Evolutionary conservation across 129 eudicot species (phyloP).

Genomic region (Flaveria robusta): DNA sequence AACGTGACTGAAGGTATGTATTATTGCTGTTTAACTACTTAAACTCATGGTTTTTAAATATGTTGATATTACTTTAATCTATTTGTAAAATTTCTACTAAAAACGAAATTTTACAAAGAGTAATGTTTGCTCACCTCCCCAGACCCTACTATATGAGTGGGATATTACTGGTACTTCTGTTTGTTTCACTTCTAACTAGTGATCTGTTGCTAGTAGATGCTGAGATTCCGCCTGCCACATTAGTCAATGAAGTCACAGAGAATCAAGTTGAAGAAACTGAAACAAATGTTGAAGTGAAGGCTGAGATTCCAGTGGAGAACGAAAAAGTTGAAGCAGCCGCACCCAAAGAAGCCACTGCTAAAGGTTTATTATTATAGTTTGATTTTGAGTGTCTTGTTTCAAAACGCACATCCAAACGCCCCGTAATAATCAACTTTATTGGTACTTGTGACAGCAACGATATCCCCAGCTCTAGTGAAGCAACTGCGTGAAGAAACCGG

Average conservation of each 20-base stretch:
- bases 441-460: constrained; percentile 43
- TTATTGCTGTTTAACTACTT: constrained; percentile 9
- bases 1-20: constrained; percentile 44
- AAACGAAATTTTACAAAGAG: no score
- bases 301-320: constrained; percentile 34
- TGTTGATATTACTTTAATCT: no score
- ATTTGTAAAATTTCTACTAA: no score
- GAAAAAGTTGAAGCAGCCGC: constrained; percentile 41
- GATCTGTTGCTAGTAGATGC: constrained; percentile 27
- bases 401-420: not conserved
- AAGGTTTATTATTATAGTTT: constrained; percentile 46
- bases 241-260: constrained; percentile 36
- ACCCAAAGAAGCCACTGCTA: constrained; percentile 42
- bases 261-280: constrained; percentile 25
- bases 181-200: constrained; percentile 15
- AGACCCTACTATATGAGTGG: no score
- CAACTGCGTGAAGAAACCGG: constrained; percentile 91
- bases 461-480: constrained; percentile 86
- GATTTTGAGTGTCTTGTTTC: not conserved
- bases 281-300: constrained; percentile 32
- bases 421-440: not conserved
- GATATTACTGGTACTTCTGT: no score
- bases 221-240: constrained; percentile 15
- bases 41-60: no score
- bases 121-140: no score